phyloP scores from a whole-genome alignment of 2,329 filamentous ascomycete genomes.

The Penicillium sp. region DNA sequence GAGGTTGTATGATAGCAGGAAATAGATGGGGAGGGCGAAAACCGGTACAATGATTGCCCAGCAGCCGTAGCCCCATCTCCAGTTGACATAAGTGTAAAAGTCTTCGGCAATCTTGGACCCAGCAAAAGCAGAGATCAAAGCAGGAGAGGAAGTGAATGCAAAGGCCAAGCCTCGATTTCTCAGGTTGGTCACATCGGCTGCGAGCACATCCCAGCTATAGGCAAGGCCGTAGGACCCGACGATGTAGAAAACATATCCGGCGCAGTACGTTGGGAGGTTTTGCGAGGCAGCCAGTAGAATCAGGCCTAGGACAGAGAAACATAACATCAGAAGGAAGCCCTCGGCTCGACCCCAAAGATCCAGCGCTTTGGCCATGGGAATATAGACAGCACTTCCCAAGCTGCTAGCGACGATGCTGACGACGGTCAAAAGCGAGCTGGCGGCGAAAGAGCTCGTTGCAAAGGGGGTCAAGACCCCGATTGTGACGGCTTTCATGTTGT shows the following conservation, averaged over 20 bases:
- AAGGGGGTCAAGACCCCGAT: conserved; percentile 34
- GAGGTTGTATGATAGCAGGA: conserved; percentile 53
- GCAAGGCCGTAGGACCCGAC: conserved; percentile 53
- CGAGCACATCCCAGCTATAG: conserved; percentile 55
- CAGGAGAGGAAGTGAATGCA: conserved; percentile 53
- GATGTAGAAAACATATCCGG: conserved; percentile 53
- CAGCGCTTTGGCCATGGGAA: conserved; percentile 58
- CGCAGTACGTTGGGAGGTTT: conserved; percentile 57
- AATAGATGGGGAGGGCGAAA: conserved; percentile 52
- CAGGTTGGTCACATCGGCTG: conserved; percentile 59
- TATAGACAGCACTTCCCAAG: conserved; percentile 52
- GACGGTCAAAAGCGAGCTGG: conserved; percentile 50
- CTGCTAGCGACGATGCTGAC: conserved; percentile 51
- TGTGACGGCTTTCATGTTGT: conserved; percentile 32
- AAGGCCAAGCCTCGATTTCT: conserved; percentile 57
- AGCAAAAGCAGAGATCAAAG: conserved; percentile 40
- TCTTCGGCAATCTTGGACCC: conserved; percentile 48
- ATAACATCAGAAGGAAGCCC: conserved; percentile 48
- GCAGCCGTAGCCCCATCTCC: conserved; percentile 61
- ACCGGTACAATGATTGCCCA: conserved; percentile 59
- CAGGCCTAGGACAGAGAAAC: conserved; percentile 42
- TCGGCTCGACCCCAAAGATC: conserved; percentile 58
- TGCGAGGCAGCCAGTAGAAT: conserved; percentile 59
- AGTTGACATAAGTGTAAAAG: conserved; percentile 51
- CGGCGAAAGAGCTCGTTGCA: conserved; percentile 48